Base-by-base conservation (phyloP, 2,329 filamentous ascomycete species). In the Cladophialophora chaetospira region DNA sequence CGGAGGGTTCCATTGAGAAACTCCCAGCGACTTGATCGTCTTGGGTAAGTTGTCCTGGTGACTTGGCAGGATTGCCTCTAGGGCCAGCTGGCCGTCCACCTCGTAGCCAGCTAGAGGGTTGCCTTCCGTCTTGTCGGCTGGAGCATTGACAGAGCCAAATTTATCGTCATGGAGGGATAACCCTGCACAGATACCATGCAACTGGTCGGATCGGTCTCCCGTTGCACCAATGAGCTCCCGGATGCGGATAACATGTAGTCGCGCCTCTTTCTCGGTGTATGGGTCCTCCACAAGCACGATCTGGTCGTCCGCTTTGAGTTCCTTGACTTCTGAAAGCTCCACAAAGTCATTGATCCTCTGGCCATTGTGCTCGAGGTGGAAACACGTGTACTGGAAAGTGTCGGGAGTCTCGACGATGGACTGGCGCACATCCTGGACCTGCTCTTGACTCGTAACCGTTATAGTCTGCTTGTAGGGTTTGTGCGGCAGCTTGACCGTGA, bases 321-420 rank as follows among this genome's bases (percentile, higher is more conserved):
- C 91, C 45, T 88, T 82, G 53, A 99, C 88, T 71, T 99, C 93
- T 53, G 90, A 91, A 61, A 99, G 83, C 72, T 95, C 88, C 58
- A 95, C 83, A 68, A 94, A 97, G 75, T 99, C 94, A 73, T 97
- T 97, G 81, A 99, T 88, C 64, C 89, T 88, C 74, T 89, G 80
- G 65, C 91, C 90, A 58, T 89, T 87, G 77, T 92, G 87, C 77
- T 97, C 92, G 68, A 99, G 86, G 76, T 99, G 94, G 79, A 99
- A 99, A 80, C 94, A 99, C 51, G 94, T 96, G 79, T 97, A 97
- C 75, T 96, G 91, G 77, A 97, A 94, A 49, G 93, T 95, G 58
- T 88, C 82, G 4, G 94, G 94, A 47, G 91, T 82, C 75, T 99
- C 94, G 76, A 97, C 91, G 71, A 99, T 89, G 61, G 92, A 93